Conservation (phyloP, 306 rosid genomes). For the Pterocarpus macrocarpus region DNA sequence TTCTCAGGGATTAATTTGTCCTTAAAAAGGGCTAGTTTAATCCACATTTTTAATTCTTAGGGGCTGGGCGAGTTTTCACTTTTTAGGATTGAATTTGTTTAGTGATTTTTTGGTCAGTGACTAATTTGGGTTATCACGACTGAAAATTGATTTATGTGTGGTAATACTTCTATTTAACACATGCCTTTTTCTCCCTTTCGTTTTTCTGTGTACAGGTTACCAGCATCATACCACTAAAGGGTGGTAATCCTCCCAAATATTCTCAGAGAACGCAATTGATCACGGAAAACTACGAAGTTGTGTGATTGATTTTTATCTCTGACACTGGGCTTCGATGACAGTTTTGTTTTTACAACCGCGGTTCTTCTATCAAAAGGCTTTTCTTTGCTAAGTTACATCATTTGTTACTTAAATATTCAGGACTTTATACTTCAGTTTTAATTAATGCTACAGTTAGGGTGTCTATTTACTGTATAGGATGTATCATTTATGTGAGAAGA, state of each 20-base stretch:
- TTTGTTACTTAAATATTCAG: constrained; percentile 21
- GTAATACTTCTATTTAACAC: constrained; percentile 2
- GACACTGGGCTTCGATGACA: constrained; percentile 30
- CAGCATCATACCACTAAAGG: constrained; percentile 72
- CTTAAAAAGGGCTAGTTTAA: too few relatives aligned
- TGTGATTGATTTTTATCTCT: constrained; percentile 49
- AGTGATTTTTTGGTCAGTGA: too few relatives aligned
- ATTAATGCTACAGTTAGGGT: neutral
- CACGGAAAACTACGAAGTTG: constrained; percentile 86
- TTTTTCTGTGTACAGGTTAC: constrained; percentile 56
- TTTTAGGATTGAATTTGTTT: too few relatives aligned
- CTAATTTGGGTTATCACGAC: neutral
- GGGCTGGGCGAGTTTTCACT: too few relatives aligned
- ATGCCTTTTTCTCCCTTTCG: neutral
- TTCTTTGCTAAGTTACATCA: constrained; percentile 23
- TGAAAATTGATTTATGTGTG: constrained; percentile 18
- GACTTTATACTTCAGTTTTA: constrained; percentile 37
- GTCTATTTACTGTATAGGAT: constrained; percentile 12
- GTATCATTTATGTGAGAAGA: neutral
- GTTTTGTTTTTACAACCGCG: constrained; percentile 2
- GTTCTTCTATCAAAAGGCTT: constrained; percentile 31
- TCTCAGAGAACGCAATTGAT: constrained; percentile 86
- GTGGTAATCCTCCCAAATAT: constrained; percentile 80
- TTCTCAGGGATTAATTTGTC: too few relatives aligned
- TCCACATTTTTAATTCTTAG: too few relatives aligned